Evolutionary conservation across 495 filamentous ascomycete genomes (phyloP), one percentile per base, ranked within the genome.

Genomic region (Penicillium diatomitis): DNA sequence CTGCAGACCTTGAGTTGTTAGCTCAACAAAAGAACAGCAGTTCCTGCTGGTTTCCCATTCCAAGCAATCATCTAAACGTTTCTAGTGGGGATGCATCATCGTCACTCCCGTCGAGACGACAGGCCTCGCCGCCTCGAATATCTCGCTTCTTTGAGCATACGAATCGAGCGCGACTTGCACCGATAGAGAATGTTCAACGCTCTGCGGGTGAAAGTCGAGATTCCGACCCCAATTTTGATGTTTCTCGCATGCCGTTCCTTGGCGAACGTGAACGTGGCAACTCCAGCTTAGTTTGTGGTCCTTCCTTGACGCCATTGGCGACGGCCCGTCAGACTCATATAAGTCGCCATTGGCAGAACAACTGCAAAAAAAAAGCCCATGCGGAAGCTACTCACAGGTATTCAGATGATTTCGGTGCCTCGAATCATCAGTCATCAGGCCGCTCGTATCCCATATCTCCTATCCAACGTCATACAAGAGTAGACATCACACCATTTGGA

Each of bases 1-100:
- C 5, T 6, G 29, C 2, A 74, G 71, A 74, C 34, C 57, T 70
- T n/a, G 68, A 72, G 12, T 43, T 74, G 8, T 53, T 74, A 8
- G 66, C 69, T 7, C 65, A 66, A 31, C 56, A 67, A 2, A 42
- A 58, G 35, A 35, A 38, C 32, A 12, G 6, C 8, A 30, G 38
- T 33, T 35, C 1, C 3, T 48, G 27, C 8, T 32, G 35, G 5
- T n/a, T 10, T 2, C n/a, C 9, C 8, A 48, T 20, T 34, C 3
- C 11, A 33, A 20, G 20, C 20, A 20, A 20, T 20, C 20, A 20
- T 20, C 20, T 20, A 20, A 20, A 20, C 2, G 20, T 20, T 20
- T 20, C 20, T 20, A 20, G 20, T 20, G 20, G 20, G 20, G 20
- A 20, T 20, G 20, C 20, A 20, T 20, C 20, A 20, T 20, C 20